Evolutionary conservation across 192 early-diverging fungal genomes (phyloP).

Genomic region (Thamnidium elegans): DNA sequence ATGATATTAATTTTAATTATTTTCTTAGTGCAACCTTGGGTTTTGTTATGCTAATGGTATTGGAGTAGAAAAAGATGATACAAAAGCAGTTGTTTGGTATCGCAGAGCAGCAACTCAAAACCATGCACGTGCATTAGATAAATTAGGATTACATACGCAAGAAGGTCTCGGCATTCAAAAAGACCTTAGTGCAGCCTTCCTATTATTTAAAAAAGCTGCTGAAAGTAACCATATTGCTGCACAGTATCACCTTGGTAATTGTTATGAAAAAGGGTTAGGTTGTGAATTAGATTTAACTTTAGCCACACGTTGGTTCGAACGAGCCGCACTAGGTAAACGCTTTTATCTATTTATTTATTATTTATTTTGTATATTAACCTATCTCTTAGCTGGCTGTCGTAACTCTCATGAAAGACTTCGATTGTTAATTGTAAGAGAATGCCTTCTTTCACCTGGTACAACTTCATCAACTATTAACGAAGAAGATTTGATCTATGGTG

Average conservation of each 20-base stretch:
- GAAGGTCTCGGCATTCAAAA: slow-evolving; percentile 46
- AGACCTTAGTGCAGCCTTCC: slow-evolving; percentile 49
- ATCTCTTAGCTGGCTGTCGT: slow-evolving; percentile 43
- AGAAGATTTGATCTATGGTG: slow-evolving; percentile 16
- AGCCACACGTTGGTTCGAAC: slow-evolving; percentile 41
- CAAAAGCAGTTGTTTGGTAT: slow-evolving; percentile 59
- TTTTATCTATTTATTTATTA: not conserved
- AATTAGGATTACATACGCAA: slow-evolving; percentile 51
- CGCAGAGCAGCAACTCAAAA: slow-evolving; percentile 52
- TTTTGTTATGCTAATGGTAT: slow-evolving; percentile 79
- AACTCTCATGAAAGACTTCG: slow-evolving; percentile 51
- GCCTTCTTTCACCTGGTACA: slow-evolving; percentile 16
- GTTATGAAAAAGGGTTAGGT: slow-evolving; percentile 65
- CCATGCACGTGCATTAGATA: slow-evolving; percentile 55
- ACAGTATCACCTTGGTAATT: slow-evolving; percentile 76
- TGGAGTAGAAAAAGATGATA: slow-evolving; percentile 53
- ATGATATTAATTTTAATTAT: slow-evolving; percentile 65
- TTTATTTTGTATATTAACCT: not conserved
- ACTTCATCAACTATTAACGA: not conserved
- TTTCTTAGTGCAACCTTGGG: slow-evolving; percentile 63
- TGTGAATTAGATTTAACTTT: slow-evolving; percentile 42
- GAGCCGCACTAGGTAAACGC: slow-evolving; percentile 28
- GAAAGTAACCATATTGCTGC: slow-evolving; percentile 48
- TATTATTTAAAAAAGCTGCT: slow-evolving; percentile 52
- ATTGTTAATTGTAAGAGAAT: slow-evolving; percentile 41